Conservation (phyloP, 1,284 basidiomycete species). For the Boletus sp. region DNA sequence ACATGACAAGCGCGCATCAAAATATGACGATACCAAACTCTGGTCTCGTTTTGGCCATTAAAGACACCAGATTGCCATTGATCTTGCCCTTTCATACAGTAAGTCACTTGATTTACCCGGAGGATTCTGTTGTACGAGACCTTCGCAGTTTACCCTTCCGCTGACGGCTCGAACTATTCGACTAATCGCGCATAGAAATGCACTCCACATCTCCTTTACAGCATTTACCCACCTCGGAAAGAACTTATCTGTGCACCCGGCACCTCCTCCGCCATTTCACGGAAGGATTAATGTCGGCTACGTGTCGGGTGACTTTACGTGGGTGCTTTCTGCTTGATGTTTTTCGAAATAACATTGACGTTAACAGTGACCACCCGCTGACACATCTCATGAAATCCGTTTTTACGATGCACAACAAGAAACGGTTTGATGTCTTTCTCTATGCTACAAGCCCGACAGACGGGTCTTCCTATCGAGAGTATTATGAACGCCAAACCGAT, state of each 20-base stretch:
- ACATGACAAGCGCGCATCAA: constrained; percentile 9
- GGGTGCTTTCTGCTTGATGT: constrained; percentile 10
- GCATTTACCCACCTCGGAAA: constrained; percentile 39
- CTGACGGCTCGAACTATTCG: constrained; percentile 48
- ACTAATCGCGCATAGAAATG: constrained; percentile 56
- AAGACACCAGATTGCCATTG: constrained; percentile 44
- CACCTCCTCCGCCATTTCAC: constrained; percentile 46
- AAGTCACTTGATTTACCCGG: constrained; percentile 10
- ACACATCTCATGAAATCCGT: constrained; percentile 62
- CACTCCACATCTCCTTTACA: constrained; percentile 50
- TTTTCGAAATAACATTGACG: neutral
- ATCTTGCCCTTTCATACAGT: constrained; percentile 60
- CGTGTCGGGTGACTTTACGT: constrained; percentile 57
- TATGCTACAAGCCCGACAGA: constrained; percentile 58
- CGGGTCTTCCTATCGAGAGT: constrained; percentile 46
- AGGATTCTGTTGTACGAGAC: neutral
- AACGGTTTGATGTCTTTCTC: constrained; percentile 46
- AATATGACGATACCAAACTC: constrained; percentile 27
- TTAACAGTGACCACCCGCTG: constrained; percentile 52
- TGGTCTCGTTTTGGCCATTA: constrained; percentile 34
- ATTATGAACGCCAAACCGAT: constrained; percentile 48
- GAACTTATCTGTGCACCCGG: constrained; percentile 26
- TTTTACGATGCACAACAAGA: constrained; percentile 49
- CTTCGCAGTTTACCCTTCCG: constrained; percentile 50
- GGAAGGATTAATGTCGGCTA: constrained; percentile 56